These are phyloP conservation scores for Delonix regia DNA, from an alignment of 306 rosid genomes.

Conservation along the genomic window DNA sequence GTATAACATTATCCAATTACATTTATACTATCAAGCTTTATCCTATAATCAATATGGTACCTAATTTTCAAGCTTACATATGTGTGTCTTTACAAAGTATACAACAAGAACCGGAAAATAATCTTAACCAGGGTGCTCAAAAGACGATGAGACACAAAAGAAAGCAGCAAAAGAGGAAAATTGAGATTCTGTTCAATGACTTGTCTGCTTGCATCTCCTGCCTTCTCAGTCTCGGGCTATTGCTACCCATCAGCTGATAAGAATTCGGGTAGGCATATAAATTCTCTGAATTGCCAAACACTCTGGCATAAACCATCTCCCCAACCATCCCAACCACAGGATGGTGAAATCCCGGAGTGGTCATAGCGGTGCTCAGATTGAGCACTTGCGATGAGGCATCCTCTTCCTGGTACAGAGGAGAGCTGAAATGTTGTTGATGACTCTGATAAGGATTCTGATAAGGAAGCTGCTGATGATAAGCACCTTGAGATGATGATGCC, in stretches of 20 bases:
- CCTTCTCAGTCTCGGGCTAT: conserved; percentile 74
- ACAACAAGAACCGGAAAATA: conserved; percentile 35
- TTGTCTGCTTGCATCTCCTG: conserved; percentile 83
- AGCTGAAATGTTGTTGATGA: conserved; percentile 56
- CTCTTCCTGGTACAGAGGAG: conserved; percentile 50
- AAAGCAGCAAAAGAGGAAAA: conserved; percentile 82
- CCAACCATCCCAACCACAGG: conserved; percentile 72
- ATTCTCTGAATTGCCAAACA: conserved; percentile 68
- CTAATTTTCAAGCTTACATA: background rate
- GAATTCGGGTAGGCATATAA: conserved; percentile 58
- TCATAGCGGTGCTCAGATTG: conserved; percentile 46
- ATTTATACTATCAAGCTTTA: no score
- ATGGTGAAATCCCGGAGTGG: conserved; percentile 53
- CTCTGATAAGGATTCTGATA: conserved; percentile 77
- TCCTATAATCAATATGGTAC: background rate
- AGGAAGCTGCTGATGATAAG: conserved; percentile 72
- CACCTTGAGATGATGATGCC: conserved; percentile 41
- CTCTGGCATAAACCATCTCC: conserved; percentile 71
- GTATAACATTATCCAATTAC: no score
- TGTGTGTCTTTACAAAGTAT: conserved; percentile 38
- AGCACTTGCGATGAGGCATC: conserved; percentile 54
- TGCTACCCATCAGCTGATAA: conserved; percentile 49
- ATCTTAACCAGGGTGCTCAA: conserved; percentile 40
- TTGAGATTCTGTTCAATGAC: conserved; percentile 77
- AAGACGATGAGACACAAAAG: conserved; percentile 82